Evolutionary conservation across 257 asterid genomes (phyloP).

Genomic region (Solanum pinnatisectum): DNA sequence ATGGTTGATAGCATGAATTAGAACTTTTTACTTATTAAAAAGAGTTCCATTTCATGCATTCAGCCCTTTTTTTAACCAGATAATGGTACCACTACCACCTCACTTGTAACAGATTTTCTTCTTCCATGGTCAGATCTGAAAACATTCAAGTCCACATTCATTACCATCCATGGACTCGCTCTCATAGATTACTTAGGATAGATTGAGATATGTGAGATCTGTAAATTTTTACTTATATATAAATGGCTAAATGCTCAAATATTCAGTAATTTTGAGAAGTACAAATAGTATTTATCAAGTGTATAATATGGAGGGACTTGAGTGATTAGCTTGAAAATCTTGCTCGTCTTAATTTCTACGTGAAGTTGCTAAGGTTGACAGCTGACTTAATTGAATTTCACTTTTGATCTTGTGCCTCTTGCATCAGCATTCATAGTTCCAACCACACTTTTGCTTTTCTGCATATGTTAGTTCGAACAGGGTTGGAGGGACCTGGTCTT

Average conservation of each 20-base stretch:
- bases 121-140: neutral
- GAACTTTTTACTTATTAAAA: neutral
- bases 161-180: neutral
- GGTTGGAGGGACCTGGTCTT: slow-evolving; percentile 25
- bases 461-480: neutral
- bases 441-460: neutral
- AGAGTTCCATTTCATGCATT: neutral
- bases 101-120: neutral
- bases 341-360: neutral
- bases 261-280: neutral
- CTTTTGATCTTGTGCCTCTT: neutral
- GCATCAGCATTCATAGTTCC: neutral
- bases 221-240: neutral
- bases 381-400: neutral
- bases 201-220: neutral
- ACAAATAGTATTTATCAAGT: neutral
- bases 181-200: neutral
- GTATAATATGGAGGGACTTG: neutral
- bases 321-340: neutral
- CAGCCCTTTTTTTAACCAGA: neutral
- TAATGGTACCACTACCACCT: neutral
- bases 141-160: neutral
- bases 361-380: neutral
- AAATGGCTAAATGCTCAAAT: neutral
- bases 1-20: neutral